Conservation (phyloP, 371 early-diverging fungal species). For the Catenaria anguillulae region DNA sequence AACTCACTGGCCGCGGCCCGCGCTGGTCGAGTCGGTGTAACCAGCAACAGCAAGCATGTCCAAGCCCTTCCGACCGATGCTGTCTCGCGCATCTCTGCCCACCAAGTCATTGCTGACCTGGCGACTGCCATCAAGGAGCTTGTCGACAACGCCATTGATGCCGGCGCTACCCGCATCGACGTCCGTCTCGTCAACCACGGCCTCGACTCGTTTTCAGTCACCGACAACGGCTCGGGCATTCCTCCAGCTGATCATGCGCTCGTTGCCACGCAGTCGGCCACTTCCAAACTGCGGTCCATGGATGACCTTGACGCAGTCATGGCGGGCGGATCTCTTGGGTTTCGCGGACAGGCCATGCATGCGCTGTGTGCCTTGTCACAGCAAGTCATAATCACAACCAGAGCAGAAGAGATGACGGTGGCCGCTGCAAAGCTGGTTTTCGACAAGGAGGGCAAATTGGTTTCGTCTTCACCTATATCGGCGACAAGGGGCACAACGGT, state of each 20-base stretch:
- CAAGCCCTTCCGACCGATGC: too few relatives aligned
- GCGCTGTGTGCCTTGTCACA: conserved; percentile 52
- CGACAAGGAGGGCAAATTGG: conserved; percentile 38
- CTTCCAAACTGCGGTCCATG: conserved; percentile 57
- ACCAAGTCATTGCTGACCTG: conserved; percentile 82
- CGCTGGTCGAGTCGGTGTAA: too few relatives aligned
- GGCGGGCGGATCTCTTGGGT: conserved; percentile 46
- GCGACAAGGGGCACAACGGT: conserved; percentile 69
- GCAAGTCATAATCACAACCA: conserved; percentile 40
- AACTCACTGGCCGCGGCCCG: too few relatives aligned
- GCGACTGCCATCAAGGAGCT: conserved; percentile 84
- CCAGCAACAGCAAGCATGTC: too few relatives aligned
- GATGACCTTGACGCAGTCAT: conserved; percentile 45
- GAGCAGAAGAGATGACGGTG: conserved; percentile 35
- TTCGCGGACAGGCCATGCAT: conserved; percentile 72
- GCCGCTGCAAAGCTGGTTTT: conserved; percentile 59
- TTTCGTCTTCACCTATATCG: not conserved
- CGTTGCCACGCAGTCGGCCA: conserved; percentile 53
- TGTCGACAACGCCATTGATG: conserved; percentile 94
- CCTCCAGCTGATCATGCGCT: conserved; percentile 23
- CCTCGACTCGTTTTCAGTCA: conserved; percentile 51
- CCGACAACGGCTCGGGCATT: conserved; percentile 80
- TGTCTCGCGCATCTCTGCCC: conserved; percentile 77
- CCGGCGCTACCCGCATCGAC: conserved; percentile 68
- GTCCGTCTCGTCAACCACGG: conserved; percentile 71